Conservation (phyloP, 2,329 filamentous ascomycete genomes). For the Didymella exigua region DNA sequence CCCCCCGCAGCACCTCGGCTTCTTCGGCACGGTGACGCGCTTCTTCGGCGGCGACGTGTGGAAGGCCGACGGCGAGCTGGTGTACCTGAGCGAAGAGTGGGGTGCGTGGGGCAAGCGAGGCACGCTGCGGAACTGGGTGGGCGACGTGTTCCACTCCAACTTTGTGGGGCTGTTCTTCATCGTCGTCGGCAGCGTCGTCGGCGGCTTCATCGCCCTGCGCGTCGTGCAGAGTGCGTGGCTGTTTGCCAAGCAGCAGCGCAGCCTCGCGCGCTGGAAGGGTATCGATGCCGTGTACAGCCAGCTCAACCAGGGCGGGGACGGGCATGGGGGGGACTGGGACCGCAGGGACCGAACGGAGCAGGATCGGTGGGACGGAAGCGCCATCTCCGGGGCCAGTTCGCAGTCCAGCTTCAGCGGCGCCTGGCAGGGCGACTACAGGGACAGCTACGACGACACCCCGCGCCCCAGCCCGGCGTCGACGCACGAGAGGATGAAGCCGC, state of each 20-base stretch:
- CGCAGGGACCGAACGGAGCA: not conserved
- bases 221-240: conserved; percentile 27
- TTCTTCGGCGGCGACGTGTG: conserved; percentile 41
- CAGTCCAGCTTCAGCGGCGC: not conserved
- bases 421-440: conserved; percentile 26
- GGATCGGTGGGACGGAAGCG: not conserved
- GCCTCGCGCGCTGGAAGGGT: conserved; percentile 41
- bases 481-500: conserved; percentile 33
- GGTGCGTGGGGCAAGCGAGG: conserved; percentile 40
- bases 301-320: conserved; percentile 26
- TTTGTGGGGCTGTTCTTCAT: conserved; percentile 32
- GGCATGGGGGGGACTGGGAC: conserved; percentile 27
- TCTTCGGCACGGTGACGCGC: conserved; percentile 27
- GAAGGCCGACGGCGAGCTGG: conserved; percentile 30
- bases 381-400: not conserved
- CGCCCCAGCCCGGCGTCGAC: conserved; percentile 17
- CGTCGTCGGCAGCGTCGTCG: conserved; percentile 25
- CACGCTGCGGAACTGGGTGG: conserved; percentile 34
- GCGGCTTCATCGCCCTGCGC: conserved; percentile 26
- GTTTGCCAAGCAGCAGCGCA: conserved; percentile 31
- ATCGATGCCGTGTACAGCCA: conserved; percentile 44
- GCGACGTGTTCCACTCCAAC: conserved; percentile 34
- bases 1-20: conserved; percentile 12
- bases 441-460: conserved; percentile 30
- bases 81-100: conserved; percentile 40